Conservation (phyloP, 2,329 filamentous ascomycete species). For the Harringtonia aguacate region DNA sequence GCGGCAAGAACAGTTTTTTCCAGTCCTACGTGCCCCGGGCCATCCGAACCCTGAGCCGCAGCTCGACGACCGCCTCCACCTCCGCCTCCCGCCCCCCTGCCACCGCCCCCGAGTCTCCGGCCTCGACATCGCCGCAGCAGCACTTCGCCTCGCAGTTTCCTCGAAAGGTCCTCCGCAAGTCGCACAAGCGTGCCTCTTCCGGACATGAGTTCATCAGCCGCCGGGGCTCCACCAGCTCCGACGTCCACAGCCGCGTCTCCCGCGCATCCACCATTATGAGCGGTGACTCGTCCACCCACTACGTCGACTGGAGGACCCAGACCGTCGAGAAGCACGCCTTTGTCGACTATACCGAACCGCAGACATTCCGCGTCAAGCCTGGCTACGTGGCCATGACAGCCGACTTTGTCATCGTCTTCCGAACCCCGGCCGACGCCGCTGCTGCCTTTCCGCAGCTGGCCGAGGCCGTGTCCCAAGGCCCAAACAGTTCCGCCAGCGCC, state of each 20-base stretch:
- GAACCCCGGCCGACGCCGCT: slow-evolving; percentile 24
- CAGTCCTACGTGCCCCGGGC: slow-evolving; percentile 12
- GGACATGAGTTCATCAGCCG: slow-evolving; percentile 12
- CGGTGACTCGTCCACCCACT: slow-evolving; percentile 16
- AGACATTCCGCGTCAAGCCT: slow-evolving; percentile 34
- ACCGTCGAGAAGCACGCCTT: slow-evolving; percentile 26
- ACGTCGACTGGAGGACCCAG: slow-evolving; percentile 22
- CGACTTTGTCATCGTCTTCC: slow-evolving; percentile 39
- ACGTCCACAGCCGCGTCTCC: slow-evolving; percentile 16
- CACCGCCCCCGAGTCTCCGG: slow-evolving; percentile 4
- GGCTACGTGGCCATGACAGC: slow-evolving; percentile 43
- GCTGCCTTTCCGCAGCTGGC: slow-evolving; percentile 17
- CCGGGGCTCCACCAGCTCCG: slow-evolving; percentile 19
- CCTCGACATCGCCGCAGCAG: slow-evolving; percentile 3
- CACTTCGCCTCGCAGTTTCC: slow-evolving; percentile 7
- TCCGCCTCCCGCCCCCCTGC: neutral
- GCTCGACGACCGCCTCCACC: slow-evolving; percentile 7
- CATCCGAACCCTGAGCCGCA: slow-evolving; percentile 15
- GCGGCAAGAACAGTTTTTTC: slow-evolving; percentile 15
- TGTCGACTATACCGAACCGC: slow-evolving; percentile 25
- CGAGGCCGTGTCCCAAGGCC: slow-evolving; percentile 15
- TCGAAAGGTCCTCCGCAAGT: slow-evolving; percentile 12
- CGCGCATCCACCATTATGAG: slow-evolving; percentile 16
- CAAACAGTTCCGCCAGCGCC: slow-evolving; percentile 11
- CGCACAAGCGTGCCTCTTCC: slow-evolving; percentile 11